Base-by-base conservation (phyloP, 2,329 filamentous ascomycete species). In the Monosporascus sp. region DNA sequence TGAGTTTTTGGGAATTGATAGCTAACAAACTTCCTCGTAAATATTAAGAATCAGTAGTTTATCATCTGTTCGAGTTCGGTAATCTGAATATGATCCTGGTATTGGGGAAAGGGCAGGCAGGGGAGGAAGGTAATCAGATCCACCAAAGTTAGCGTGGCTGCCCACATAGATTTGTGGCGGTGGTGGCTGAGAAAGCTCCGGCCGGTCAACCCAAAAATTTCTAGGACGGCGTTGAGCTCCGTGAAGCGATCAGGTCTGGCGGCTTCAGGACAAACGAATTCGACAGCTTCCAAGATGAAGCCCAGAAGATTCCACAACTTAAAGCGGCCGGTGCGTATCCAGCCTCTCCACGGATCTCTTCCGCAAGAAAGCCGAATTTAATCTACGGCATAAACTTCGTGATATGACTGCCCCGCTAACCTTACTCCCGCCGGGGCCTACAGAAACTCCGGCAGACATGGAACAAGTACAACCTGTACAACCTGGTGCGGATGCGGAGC, bases 381-480 rank as follows among this genome's bases (percentile, higher is more conserved):
- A 31, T 31, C 9, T 31, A 14, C 9, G 9, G 27, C 27, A 4
- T 31, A 14, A 14, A 31, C 3, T 11, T 9, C 27, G 9, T 31
- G 9, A 45, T 19, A 22, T 27, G 16, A 45, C 26, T 48, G 7
- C 22, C 27, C 17, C 34, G 53, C 27, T 53, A 51, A 51, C 31
- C 54, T 41, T n/a, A 46, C 38, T 48, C 27, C 50, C 27, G 22
- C 20, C n/a, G 37, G 41, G 16, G 44, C 48, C 26, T 56, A 51
- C 69, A 97, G 92, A 95, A 91, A 88, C 71, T 96, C 72, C 88
- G 93, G 66, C 90, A 94, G 78, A 91, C 91, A 78, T 97, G 93
- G 94, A 96, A 91, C 79, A 96, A 96, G 77, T 91, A 91, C 80
- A 96, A 96, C 69, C 81, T 99, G 59, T 99, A 90, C 83, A 97